Percentiles rank a stretch among this genome's conserved stretches.
These are phyloP conservation scores for Voacanga thouarsii DNA, from an alignment of 257 asterid species.

Conservation along the genomic window DNA sequence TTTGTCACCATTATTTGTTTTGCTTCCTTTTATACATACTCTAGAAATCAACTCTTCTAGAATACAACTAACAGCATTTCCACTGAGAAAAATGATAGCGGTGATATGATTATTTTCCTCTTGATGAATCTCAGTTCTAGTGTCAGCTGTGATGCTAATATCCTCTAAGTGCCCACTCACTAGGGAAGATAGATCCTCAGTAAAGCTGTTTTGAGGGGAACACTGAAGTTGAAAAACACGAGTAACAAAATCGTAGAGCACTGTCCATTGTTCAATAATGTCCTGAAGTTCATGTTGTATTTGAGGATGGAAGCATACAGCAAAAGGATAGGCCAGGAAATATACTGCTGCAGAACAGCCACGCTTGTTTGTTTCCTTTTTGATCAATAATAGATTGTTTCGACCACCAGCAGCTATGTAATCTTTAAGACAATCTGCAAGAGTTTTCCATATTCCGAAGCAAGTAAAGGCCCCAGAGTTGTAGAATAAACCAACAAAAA, in stretches of 20 bases:
- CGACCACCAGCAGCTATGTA: slow-evolving; percentile 26
- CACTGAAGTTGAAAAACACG: slow-evolving; percentile 29
- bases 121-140: slow-evolving; percentile 29
- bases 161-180: slow-evolving; percentile 44
- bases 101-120: slow-evolving; percentile 25
- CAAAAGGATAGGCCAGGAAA: slow-evolving; percentile 61
- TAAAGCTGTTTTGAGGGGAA: slow-evolving; percentile 32
- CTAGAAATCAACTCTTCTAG: slow-evolving; percentile 42
- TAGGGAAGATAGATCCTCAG: slow-evolving; percentile 46
- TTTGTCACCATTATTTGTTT: slow-evolving; percentile 24
- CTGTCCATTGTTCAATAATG: slow-evolving; percentile 50
- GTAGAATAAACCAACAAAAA: slow-evolving; percentile 45
- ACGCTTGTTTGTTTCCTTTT: slow-evolving; percentile 29
- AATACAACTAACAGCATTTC: slow-evolving; percentile 38
- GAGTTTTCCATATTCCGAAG: slow-evolving; percentile 51
- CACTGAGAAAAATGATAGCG: slow-evolving; percentile 40
- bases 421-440: slow-evolving; percentile 49
- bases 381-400: slow-evolving; percentile 26
- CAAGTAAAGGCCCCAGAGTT: slow-evolving; percentile 26
- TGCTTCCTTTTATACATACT: slow-evolving; percentile 29
- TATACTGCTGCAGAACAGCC: slow-evolving; percentile 38
- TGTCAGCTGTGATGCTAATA: slow-evolving; percentile 20
- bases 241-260: slow-evolving; percentile 42
- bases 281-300: slow-evolving; percentile 33
- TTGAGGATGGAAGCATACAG: slow-evolving; percentile 33